Percentiles rank a stretch among this genome's conserved stretches.
phyloP scores from a whole-genome alignment of 1,139 yeast species.

The Saccharomyces hybrid region DNA sequence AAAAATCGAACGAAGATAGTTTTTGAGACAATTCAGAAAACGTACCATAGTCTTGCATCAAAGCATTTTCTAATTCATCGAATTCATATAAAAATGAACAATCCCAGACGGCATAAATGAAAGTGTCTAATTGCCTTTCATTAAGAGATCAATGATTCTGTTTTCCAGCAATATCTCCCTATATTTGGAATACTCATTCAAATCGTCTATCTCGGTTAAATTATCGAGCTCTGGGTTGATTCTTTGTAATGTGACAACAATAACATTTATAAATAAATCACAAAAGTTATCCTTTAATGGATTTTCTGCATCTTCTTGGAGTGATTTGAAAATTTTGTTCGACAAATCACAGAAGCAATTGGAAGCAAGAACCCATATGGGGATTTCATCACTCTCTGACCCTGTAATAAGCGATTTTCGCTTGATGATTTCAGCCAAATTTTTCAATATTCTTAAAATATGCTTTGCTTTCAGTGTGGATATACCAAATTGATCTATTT shows the following conservation, averaged over 20 bases:
- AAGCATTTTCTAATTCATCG: constrained; percentile 38
- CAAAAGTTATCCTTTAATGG: constrained; percentile 11
- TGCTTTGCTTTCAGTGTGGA: constrained; percentile 42
- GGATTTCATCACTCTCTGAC: constrained; percentile 20
- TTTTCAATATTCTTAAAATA: constrained; percentile 34
- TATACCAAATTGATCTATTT: constrained; percentile 29
- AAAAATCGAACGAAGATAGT: constrained; percentile 32
- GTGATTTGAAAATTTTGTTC: constrained; percentile 37
- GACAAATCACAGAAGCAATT: constrained; percentile 37
- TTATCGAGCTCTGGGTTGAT: constrained; percentile 23
- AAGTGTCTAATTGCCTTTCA: constrained; percentile 34
- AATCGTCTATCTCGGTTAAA: constrained; percentile 43
- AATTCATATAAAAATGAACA: constrained; percentile 46
- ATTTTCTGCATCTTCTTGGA: constrained; percentile 10
- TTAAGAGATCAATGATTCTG: constrained; percentile 26
- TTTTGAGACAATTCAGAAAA: constrained; percentile 29
- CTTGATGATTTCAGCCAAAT: constrained; percentile 36
- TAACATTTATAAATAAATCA: constrained; percentile 18
- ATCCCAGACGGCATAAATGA: constrained; percentile 40
- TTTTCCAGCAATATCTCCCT: constrained; percentile 39
- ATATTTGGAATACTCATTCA: constrained; percentile 39
- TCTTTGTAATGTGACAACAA: constrained; percentile 16
- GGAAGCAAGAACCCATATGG: constrained; percentile 29
- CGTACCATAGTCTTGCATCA: constrained; percentile 27
- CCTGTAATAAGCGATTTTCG: constrained; percentile 37